Evolutionary conservation across 2,329 filamentous ascomycete species (phyloP).

Genomic region (Aaosphaeria pasadenensis): DNA sequence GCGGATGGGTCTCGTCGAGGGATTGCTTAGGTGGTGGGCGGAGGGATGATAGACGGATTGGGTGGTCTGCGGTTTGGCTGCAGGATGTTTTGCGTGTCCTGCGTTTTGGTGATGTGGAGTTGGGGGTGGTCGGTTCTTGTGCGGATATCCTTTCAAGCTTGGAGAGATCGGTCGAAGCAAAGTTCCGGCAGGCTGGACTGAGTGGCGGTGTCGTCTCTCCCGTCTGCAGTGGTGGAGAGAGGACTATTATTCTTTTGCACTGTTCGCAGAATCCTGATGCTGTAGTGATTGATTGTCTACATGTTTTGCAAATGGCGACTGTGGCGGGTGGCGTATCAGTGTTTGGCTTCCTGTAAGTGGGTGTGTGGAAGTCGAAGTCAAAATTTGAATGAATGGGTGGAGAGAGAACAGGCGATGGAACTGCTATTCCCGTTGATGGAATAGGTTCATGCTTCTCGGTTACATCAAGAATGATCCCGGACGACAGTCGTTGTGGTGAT

Average conservation of each 20-base stretch:
- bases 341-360: slow-evolving; percentile 1
- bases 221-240: slow-evolving; percentile 6
- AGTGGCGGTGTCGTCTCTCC: slow-evolving; percentile 26
- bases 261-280: slow-evolving; percentile 25
- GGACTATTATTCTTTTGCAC: slow-evolving; percentile 27
- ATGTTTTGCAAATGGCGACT: slow-evolving; percentile 29
- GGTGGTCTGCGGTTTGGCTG: slow-evolving; percentile 19
- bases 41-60: slow-evolving; percentile 29
- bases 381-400: slow-evolving; percentile 14
- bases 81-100: slow-evolving; percentile 16
- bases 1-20: slow-evolving; percentile 2
- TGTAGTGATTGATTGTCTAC: slow-evolving; percentile 23
- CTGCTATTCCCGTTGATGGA: slow-evolving; percentile 7
- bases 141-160: slow-evolving; percentile 16
- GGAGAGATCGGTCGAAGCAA: slow-evolving; percentile 17
- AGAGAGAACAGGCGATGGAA: slow-evolving; percentile 2
- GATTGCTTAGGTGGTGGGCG: not conserved
- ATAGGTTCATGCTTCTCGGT: slow-evolving; percentile 12
- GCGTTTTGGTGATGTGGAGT: slow-evolving; percentile 16
- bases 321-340: slow-evolving; percentile 10
- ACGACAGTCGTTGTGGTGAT: slow-evolving; percentile 5
- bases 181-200: slow-evolving; percentile 20
- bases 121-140: slow-evolving; percentile 7
- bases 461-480: slow-evolving; percentile 15
- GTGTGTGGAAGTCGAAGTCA: slow-evolving; percentile 19